A percentile compares a stretch with the other conserved stretches of the same genome.
Conservation (phyloP, 1,139 yeast genomes). For the Petasospora rhodanensis region DNA sequence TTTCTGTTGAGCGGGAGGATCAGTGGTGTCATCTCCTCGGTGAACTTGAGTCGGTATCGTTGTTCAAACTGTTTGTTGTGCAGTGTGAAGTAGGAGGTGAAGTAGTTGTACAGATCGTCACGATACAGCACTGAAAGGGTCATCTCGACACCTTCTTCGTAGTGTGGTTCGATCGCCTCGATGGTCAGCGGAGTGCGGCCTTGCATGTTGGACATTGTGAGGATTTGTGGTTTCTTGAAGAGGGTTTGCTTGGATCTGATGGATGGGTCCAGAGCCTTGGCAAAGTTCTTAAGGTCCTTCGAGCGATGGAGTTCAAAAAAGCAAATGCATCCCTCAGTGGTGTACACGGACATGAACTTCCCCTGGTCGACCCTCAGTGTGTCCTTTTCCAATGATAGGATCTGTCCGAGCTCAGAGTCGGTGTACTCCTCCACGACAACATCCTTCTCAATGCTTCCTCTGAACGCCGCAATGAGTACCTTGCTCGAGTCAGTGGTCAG, state of each 20-base stretch:
- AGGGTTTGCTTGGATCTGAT: slow-evolving; percentile 6
- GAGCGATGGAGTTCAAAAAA: slow-evolving; percentile 9
- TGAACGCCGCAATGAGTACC: slow-evolving; percentile 15
- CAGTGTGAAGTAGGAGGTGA: slow-evolving; percentile 10
- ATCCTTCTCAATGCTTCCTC: slow-evolving; percentile 5
- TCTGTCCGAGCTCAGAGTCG: slow-evolving; percentile 11
- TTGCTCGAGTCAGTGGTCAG: slow-evolving; percentile 16
- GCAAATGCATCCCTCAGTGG: slow-evolving; percentile 17
- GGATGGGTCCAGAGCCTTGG: slow-evolving; percentile 8
- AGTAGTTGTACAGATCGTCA: slow-evolving; percentile 20
- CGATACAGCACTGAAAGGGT: slow-evolving; percentile 16
- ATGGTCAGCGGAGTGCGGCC: slow-evolving; percentile 16
- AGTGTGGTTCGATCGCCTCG: slow-evolving; percentile 11
- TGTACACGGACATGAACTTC: slow-evolving; percentile 11
- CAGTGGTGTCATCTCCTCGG: slow-evolving; percentile 12
- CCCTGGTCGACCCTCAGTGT: slow-evolving; percentile 14
- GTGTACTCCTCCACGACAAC: slow-evolving; percentile 12
- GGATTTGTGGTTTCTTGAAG: slow-evolving; percentile 10
- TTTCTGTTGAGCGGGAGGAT: slow-evolving; percentile 5
- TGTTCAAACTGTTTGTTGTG: slow-evolving; percentile 6
- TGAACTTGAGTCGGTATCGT: slow-evolving; percentile 4
- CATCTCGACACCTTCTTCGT: slow-evolving; percentile 3
- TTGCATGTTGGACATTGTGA: slow-evolving; percentile 12
- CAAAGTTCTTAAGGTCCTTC: slow-evolving; percentile 12
- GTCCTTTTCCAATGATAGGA: slow-evolving; percentile 10